Base-by-base conservation (phyloP, 2,329 filamentous ascomycete species). In the Aspergillus amoenus region DNA sequence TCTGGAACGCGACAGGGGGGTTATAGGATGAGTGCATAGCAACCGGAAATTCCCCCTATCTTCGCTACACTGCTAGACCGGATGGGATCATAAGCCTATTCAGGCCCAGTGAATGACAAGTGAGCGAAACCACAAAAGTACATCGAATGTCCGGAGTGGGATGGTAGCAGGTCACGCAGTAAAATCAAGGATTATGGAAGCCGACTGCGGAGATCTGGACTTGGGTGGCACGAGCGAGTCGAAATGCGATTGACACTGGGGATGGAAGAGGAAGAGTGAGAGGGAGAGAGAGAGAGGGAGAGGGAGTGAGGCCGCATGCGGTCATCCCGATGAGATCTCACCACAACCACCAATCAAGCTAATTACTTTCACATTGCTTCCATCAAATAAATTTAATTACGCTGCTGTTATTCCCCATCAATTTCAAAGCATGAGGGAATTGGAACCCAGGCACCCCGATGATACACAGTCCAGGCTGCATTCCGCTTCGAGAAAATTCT, bases 201-300 rank as follows among this genome's bases (percentile, higher is more conserved):
- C 45, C 45, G 45, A 18, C n/a, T 15, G 27, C 45, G 18, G 24
- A 39, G 47, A 41, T 9, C 41, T 53, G 27, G 27, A 30, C 17
- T 47, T 34, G 42, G 54, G 48, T 47, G 32, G 21, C 39, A 57
- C 42, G 21, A 39, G n/a, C 41, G 37, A 57, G 49, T 11, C 24
- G 8, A 13, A 37, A 37, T 37, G 34, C 34, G 13, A 32, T 43
- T 27, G 17, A 37, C 24, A 39, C 11, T 39, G 15, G 22, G 21
- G 12, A 30, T 27, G 24, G 24, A 22, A 15, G 46, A 24, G 2
- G 7, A 30, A 30, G 13, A 30, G 34, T 27, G 22, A 24, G 32
- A 42, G 11, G 6, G 17, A 18, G 21, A 42, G 12, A 7, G n/a
- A 32, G 24, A 21, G 32, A 41, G 8, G 17, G 13, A 40, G 32